Evolutionary conservation across 202 grass and related monocot genomes (phyloP).

Genomic region (Panicum virgatum): DNA sequence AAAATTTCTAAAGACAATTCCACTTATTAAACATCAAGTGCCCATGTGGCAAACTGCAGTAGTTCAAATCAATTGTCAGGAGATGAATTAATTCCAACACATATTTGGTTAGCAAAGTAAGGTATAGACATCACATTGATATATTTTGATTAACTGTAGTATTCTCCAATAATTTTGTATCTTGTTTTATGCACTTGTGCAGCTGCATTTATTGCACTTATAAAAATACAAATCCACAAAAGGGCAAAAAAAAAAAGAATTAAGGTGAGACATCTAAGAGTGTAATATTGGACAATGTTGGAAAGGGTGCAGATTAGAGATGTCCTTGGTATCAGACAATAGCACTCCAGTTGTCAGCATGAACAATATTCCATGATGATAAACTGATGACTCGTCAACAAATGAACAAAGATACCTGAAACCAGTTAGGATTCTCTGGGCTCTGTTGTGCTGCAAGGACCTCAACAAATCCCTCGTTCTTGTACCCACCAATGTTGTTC

Average conservation of each 20-base stretch:
- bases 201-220: constrained; percentile 1
- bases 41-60: neutral
- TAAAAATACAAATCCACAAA: neutral
- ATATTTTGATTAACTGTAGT: neutral
- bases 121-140: neutral
- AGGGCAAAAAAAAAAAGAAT: neutral
- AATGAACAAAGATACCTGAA: constrained; percentile 66
- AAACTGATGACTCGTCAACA: constrained; percentile 7
- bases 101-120: neutral
- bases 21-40: neutral
- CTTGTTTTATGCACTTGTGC: neutral
- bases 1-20: neutral
- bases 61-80: neutral
- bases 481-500: constrained; percentile 88
- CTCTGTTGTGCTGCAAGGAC: constrained; percentile 95
- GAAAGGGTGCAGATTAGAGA: neutral
- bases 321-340: neutral
- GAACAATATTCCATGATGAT: neutral
- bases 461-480: constrained; percentile 97
- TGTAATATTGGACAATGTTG: constrained; percentile 4
- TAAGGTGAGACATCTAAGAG: neutral
- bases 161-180: neutral
- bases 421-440: constrained; percentile 97
- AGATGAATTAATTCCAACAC: neutral
- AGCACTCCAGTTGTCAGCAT: neutral